Conservation (phyloP, 176 grass and related monocot genomes). For the Musa schizocarpa region DNA sequence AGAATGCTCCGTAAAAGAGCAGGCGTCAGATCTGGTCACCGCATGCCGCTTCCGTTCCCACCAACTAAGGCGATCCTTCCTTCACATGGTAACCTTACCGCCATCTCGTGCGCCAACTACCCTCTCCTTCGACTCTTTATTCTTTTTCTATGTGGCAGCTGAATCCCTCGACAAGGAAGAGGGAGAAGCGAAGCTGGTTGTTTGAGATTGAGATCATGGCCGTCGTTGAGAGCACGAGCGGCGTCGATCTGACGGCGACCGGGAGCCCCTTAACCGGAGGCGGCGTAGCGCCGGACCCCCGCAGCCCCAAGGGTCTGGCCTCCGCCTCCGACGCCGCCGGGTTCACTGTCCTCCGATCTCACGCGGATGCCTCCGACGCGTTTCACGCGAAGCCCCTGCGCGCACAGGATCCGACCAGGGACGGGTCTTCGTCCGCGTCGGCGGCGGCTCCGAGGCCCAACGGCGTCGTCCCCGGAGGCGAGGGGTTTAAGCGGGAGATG, state of each 20-base stretch:
- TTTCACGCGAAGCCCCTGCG: constrained; percentile 18
- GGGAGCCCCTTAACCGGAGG: neutral
- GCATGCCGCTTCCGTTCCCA: too few relatives aligned
- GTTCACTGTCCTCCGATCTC: neutral
- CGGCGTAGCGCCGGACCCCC: neutral
- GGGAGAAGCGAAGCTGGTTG: too few relatives aligned
- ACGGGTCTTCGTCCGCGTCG: neutral
- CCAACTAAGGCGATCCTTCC: too few relatives aligned
- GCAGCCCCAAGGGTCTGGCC: neutral
- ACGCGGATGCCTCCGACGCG: neutral
- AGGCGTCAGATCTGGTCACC: too few relatives aligned
- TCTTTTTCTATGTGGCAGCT: too few relatives aligned
- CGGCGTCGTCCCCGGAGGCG: neutral
- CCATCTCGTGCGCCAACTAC: too few relatives aligned
- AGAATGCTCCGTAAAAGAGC: too few relatives aligned
- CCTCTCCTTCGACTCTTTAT: too few relatives aligned
- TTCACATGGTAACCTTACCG: too few relatives aligned
- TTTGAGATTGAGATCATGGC: constrained; percentile 8
- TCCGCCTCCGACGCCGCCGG: neutral
- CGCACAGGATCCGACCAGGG: neutral
- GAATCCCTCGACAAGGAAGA: too few relatives aligned
- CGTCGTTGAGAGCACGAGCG: constrained; percentile 13
- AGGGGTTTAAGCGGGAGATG: constrained; percentile 70
- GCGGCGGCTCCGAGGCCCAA: neutral
- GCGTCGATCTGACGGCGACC: constrained; percentile 11